Base-by-base conservation (phyloP, 495 filamentous ascomycete genomes). In the Aspergillus taichungensis region DNA sequence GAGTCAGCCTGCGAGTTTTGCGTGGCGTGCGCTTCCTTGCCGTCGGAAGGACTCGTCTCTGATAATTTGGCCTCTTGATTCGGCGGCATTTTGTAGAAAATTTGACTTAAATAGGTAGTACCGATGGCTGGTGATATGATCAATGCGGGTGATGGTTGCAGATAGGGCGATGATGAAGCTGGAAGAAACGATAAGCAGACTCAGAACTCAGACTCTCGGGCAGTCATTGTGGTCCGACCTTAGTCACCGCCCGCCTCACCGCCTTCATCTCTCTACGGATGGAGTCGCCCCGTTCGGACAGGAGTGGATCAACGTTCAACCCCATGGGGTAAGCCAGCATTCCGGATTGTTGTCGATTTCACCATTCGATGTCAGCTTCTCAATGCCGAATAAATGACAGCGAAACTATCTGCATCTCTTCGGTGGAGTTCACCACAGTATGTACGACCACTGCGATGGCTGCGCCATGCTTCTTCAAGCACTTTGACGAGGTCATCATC, bases 221-320 rank as follows among this genome's bases (percentile, higher is more conserved):
- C n/a, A n/a, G n/a, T n/a, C n/a, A n/a, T n/a, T n/a, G n/a, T 24
- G 18, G 18, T 24, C 18, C 18, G 4, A 24, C 18, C 2, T 37
- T n/a, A 12, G 9, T 13, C 42, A 45, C 43, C 38, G 37, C 49
- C 29, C 29, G 4, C 8, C 43, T 38, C 43, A 51, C 49, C 49
- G 49, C 49, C 43, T 37, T 45, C 5, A 35, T 34, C 9, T 30
- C 40, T 12, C 18, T 24, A 4, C 18, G 18, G 18, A 18, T 9
- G 13, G 37, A 10, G 37, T 39, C 11, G 27, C 40, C 31, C 30
- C 11, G 41, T 34, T 34, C 32, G 37, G 33, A 24, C 24, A 43
- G 8, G n/a, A 11, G 24, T 33, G 40, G 18, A 6, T 37, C 34
- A 42, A 32, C 34, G 32, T 30, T 33, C 5, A n/a, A 47, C n/a